Base-by-base conservation (phyloP, 768 basidiomycete genomes). In the Butyriboletus loyo region DNA sequence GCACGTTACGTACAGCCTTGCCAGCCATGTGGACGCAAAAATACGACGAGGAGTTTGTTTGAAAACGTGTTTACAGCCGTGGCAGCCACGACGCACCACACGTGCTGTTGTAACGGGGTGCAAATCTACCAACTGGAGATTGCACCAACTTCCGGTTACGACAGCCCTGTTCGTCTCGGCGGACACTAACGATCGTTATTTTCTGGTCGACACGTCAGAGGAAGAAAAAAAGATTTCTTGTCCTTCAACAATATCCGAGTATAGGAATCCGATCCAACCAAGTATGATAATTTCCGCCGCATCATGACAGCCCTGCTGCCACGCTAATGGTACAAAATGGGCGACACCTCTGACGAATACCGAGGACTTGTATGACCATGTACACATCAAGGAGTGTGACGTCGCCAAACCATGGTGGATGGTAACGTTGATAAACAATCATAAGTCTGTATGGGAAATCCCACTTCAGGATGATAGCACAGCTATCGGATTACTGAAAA, bases 1-100 rank as follows among this genome's bases (percentile, higher is more conserved):
- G 14, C 43, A 43, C 60, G 7, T 53, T 55, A 72, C 67, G 71
- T 71, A 54, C 68, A 8, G 45, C 6, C 49, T 7, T 55, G 69
- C 68, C 73, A 39, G 70, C 42, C 43, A 30, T 30, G 28, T 44
- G 42, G 19, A 27, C 9, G 40, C 19, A 19, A 28, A 42, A 13
- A 25, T 25, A 9, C 1, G 42, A 19, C 4, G 28, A 21, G 7
- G 42, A 19, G n/a, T n/a, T n/a, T 9, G 31, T 10, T 11, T 11
- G 31, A 11, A 31, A 31, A 31, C 31, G 10, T 34, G 13, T 21
- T 22, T 22, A 6, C 21, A 34, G 31, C 15, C 6, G 44, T 45
- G 31, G 6, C 28, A 30, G 19, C 49, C 51, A 39, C 35, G 41
- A 44, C 9, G 36, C 22, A 17, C 32, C 31, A 21, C 52, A 52